Base-by-base conservation (phyloP, 805 yeast species). In the Yamadazyma takamatsuzukensis region DNA sequence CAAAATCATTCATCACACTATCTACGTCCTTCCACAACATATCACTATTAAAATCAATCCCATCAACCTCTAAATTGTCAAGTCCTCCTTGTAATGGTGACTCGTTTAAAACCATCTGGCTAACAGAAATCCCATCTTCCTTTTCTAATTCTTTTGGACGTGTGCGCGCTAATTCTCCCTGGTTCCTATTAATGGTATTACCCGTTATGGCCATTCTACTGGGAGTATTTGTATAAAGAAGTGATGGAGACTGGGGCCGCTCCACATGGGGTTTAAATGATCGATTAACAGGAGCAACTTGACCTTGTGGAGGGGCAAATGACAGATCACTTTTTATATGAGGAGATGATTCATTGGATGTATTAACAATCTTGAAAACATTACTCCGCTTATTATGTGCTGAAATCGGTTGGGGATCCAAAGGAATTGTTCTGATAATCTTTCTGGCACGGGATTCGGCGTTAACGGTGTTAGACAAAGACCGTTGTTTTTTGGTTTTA, bases 1-100 rank as follows among this genome's bases (percentile, higher is more conserved):
- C 96, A 59, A 86, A 87, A 51, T 86, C 95, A 51, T 83, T 85
- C 95, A 87, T 85, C 37, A 87, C 83, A 29, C 85, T 70, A 43
- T 86, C 95, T 18, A 87, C 89, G 51, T 87, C 94, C 49, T 80
- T 83, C 88, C 83, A 80, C 15, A 78, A 61, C 38, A 74, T 44
- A 31, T 74, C 83, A 15, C 73, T 68, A 45, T 74, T 78, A 37
- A 59, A 41, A 23, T 69, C 76, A 55, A 72, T 61, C 7, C 59
- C 49, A 39, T 64, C 72, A 33, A 66, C 43, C 30, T 59, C 65
- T 30, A 63, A 49, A 19, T 60, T 58, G 30, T 54, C 59, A 27
- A 59, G 30, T 15, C 57, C 58, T 11, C 48, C 49, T 25, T 49
- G 54, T 2, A 44, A 37, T 5, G 66, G 66, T 10, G 37, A 30